Evolutionary conservation across 495 filamentous ascomycete genomes (phyloP).

Genomic region (Penicillium coffeae): DNA sequence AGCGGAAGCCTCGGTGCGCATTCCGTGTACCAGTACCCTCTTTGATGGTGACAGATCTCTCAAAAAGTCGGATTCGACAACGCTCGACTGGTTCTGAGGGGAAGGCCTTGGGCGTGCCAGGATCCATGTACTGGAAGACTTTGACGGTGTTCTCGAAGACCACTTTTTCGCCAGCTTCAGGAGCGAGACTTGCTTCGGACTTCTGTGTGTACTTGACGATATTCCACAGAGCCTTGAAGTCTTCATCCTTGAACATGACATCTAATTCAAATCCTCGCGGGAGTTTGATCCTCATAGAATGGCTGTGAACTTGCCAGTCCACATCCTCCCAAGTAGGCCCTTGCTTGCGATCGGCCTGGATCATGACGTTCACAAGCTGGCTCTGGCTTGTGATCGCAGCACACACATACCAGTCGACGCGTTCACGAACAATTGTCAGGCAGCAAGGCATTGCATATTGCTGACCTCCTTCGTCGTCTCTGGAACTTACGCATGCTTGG

Average conservation of each 20-base stretch:
- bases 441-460: constrained; percentile 65
- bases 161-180: constrained; percentile 58
- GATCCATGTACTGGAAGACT: constrained; percentile 72
- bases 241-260: constrained; percentile 64
- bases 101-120: constrained; percentile 61
- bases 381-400: constrained; percentile 73
- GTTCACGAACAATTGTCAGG: constrained; percentile 68
- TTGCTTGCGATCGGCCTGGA: constrained; percentile 62
- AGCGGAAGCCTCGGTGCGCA: constrained; percentile 70
- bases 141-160: constrained; percentile 62
- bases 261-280: constrained; percentile 65
- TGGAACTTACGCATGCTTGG: constrained; percentile 62
- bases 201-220: constrained; percentile 77
- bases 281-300: constrained; percentile 59
- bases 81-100: constrained; percentile 65
- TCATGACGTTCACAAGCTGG: constrained; percentile 66
- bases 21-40: constrained; percentile 64
- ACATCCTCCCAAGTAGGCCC: constrained; percentile 77
- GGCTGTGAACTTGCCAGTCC: constrained; percentile 63
- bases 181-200: constrained; percentile 64
- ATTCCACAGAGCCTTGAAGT: constrained; percentile 72
- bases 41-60: constrained; percentile 55
- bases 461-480: constrained; percentile 60
- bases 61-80: constrained; percentile 70
- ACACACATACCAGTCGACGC: constrained; percentile 59